Base-by-base conservation (phyloP, 306 rosid genomes). In the Abrus precatorius region DNA sequence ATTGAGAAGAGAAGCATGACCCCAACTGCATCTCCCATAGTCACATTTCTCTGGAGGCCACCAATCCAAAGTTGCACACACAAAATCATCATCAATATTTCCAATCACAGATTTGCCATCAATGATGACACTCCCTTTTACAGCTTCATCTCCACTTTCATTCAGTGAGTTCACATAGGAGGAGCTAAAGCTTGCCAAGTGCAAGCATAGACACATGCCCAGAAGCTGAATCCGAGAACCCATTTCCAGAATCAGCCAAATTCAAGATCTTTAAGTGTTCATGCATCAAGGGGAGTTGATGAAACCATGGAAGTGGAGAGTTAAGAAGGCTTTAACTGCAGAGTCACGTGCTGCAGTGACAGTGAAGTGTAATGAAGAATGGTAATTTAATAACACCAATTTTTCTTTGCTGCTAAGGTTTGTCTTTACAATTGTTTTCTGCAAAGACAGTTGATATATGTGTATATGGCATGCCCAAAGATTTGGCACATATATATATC, bases 21-120 rank as follows among this genome's bases (percentile, higher is more conserved):
- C 98, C 99, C 99, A 95, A 80, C 97, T 91, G 72, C 99, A 95
- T 20, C 86, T 88, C 0, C 97, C 98, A 87, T 95, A 95, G 70
- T 95, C 99, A 72, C 99, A 95, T 88, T 95, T 95, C 88, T 90
- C 88, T 71, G 98, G 97, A 57, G 99, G 99, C 99, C 99, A 95
- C 99, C 99, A 95, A 81, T 95, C 99, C 69, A 95, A 34, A 64
- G 99, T 93, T 8, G 99, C 98, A 85, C 99, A 95, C 0, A 93
- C 85, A 73, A 93, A 95, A 88, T 93, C 99, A 29, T 87, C 90
- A 82, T 95, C 99, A 49, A 87, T 93, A 41, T 63, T 84, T 66
- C 91, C 99, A 80, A 93, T 85, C 43, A 86, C 80, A 48, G 85
- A 81, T 86, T 81, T 84, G 13, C 87, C 97, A 73, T 89, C 79